phyloP scores from a whole-genome alignment of 805 yeast genomes.

The Zygoascus bituminiphila region DNA sequence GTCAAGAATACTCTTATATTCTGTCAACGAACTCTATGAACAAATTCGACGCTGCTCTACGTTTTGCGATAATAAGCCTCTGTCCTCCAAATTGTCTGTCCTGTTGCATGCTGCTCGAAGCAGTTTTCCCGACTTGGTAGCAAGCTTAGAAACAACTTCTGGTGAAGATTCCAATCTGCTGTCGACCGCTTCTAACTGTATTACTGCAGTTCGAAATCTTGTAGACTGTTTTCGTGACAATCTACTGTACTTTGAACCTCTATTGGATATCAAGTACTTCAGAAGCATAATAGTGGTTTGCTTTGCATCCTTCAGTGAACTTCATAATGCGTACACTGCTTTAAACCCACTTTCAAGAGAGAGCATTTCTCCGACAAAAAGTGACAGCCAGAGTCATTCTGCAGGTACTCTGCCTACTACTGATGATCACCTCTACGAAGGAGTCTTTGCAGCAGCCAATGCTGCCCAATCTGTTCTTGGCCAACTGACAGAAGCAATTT shows the following conservation, averaged over 20 bases:
- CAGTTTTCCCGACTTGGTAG: conserved; percentile 37
- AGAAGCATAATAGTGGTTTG: conserved; percentile 54
- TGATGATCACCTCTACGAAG: conserved; percentile 59
- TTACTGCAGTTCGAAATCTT: conserved; percentile 44
- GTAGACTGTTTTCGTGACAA: conserved; percentile 42
- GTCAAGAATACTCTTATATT: conserved; percentile 53
- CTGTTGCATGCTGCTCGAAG: conserved; percentile 11
- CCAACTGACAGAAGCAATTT: conserved; percentile 46
- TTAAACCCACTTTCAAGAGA: conserved; percentile 15
- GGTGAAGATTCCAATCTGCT: conserved; percentile 22
- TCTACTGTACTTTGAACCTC: conserved; percentile 41
- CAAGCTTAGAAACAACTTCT: conserved; percentile 36
- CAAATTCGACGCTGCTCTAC: conserved; percentile 14
- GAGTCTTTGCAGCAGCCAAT: conserved; percentile 52
- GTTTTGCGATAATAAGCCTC: conserved; percentile 13
- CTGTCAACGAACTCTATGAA: conserved; percentile 53
- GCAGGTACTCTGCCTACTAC: conserved; percentile 36
- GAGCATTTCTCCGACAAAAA: background rate
- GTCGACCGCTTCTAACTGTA: conserved; percentile 31
- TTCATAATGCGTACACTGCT: conserved; percentile 54
- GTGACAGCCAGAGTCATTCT: background rate
- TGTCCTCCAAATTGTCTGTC: conserved; percentile 9
- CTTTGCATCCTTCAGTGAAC: conserved; percentile 56
- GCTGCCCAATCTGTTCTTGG: conserved; percentile 73
- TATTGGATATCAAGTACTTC: conserved; percentile 55